These are phyloP conservation scores for Phytophthora litchii DNA, from an alignment of 352 stramenopile genomes.

Conservation along the genomic window DNA sequence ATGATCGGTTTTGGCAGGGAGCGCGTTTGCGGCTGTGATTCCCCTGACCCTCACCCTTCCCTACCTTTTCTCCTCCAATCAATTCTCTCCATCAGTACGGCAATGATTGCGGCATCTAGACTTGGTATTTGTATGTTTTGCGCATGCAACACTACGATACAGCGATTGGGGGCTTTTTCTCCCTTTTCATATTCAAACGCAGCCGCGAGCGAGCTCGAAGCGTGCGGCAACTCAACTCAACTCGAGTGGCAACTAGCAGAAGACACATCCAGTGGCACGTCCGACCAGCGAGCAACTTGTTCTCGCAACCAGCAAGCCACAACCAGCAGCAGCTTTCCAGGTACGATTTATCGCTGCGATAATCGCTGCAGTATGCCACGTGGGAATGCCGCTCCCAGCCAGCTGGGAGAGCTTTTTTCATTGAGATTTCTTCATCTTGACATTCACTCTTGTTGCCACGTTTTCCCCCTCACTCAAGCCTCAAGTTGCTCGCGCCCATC, in stretches of 20 bases:
- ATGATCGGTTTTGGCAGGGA: constrained; percentile 19
- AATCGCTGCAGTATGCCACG: constrained; percentile 5
- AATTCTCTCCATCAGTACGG: constrained; percentile 23
- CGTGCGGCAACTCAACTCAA: constrained; percentile 27
- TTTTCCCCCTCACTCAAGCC: constrained; percentile 14
- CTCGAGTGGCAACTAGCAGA: constrained; percentile 30
- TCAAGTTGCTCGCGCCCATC: constrained; percentile 11
- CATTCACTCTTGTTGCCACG: constrained; percentile 31
- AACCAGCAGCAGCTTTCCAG: constrained; percentile 11
- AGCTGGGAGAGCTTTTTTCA: constrained; percentile 34
- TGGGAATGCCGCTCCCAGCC: constrained; percentile 5
- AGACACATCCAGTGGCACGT: constrained; percentile 9
- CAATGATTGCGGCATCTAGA: constrained; percentile 10
- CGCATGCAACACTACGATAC: constrained; percentile 7
- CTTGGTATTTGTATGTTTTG: constrained; percentile 2
- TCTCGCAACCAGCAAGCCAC: not conserved
- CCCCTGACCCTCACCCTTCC: constrained; percentile 55
- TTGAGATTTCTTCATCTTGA: constrained; percentile 25
- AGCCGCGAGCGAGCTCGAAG: constrained; percentile 14
- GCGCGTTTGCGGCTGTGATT: constrained; percentile 25
- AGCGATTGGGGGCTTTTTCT: constrained; percentile 30
- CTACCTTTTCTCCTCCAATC: constrained; percentile 65
- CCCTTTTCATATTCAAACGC: constrained; percentile 31
- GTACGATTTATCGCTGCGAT: constrained; percentile 9
- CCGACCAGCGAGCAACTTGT: not conserved